Percentiles rank a stretch among this genome's conserved stretches.
Evolutionary conservation across 2,329 filamentous ascomycete genomes (phyloP).

Genomic region (Scortechinia acanthostroma): DNA sequence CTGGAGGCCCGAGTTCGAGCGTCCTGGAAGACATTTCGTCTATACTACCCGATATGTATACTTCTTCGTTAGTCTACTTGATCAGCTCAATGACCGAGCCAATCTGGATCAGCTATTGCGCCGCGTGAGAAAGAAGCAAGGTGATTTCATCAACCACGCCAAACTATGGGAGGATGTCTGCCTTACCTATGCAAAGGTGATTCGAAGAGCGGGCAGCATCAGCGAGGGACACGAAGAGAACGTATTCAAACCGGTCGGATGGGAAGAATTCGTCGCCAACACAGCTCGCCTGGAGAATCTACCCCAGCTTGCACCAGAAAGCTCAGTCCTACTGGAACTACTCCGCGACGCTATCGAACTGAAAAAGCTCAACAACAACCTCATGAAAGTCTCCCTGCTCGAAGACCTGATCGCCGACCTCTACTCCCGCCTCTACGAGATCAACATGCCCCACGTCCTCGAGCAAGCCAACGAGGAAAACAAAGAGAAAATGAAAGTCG

Average conservation of each 20-base stretch:
- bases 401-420: constrained; percentile 92
- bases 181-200: constrained; percentile 26
- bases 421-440: constrained; percentile 68
- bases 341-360: constrained; percentile 62
- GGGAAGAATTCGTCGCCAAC: constrained; percentile 56
- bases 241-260: constrained; percentile 54
- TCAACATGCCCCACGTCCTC: constrained; percentile 33
- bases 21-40: constrained; percentile 65
- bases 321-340: constrained; percentile 44
- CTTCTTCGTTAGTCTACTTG: constrained; percentile 57
- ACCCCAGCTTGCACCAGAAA: constrained; percentile 37
- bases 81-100: constrained; percentile 50
- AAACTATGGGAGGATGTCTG: constrained; percentile 14
- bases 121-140: constrained; percentile 54
- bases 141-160: constrained; percentile 30
- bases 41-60: constrained; percentile 66
- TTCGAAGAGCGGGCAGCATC: constrained; percentile 48
- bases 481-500: constrained; percentile 15
- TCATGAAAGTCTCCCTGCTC: constrained; percentile 79
- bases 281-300: constrained; percentile 53
- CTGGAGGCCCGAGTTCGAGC: constrained; percentile 67
- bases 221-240: constrained; percentile 52
- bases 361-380: constrained; percentile 74
- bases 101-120: constrained; percentile 57
- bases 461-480: constrained; percentile 28